A percentile compares a stretch with the other conserved stretches of the same genome.
Conservation (phyloP, 257 asterid genomes). For the Asclepias syriaca region DNA sequence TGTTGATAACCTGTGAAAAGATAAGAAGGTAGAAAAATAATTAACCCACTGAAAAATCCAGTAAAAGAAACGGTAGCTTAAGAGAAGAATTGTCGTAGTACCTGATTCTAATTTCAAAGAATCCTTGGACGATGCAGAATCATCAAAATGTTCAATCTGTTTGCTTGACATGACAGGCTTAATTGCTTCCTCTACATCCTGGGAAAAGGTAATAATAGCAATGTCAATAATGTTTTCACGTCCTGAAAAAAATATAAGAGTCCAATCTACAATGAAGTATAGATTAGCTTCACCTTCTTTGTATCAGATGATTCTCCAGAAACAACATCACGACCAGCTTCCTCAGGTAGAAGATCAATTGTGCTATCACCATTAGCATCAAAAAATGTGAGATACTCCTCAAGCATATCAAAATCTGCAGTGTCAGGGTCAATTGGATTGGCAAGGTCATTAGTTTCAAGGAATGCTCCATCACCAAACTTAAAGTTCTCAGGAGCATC, state of each 20-base stretch:
- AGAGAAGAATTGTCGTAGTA: conserved; percentile 2
- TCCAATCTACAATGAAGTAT: neutral
- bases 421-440: conserved; percentile 40
- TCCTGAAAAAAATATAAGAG: neutral
- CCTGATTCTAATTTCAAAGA: conserved; percentile 43
- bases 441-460: conserved; percentile 67
- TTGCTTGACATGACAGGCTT: conserved; percentile 26
- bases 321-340: conserved; percentile 27
- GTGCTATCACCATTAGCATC: conserved; percentile 49
- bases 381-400: conserved; percentile 55
- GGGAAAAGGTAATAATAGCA: conserved; percentile 9
- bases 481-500: conserved; percentile 38
- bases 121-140: conserved; percentile 32
- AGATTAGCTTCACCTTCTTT: conserved; percentile 32
- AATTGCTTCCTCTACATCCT: conserved; percentile 36
- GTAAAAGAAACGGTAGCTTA: too few species aligned
- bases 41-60: neutral
- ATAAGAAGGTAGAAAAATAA: conserved; percentile 8
- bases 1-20: conserved; percentile 41
- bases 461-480: conserved; percentile 51
- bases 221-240: neutral
- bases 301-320: conserved; percentile 25
- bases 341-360: conserved; percentile 45
- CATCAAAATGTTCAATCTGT: conserved; percentile 18
- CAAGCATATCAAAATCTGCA: conserved; percentile 51